A percentile compares a stretch with the other conserved stretches of the same genome.
Evolutionary conservation across 768 basidiomycete genomes (phyloP).

Genomic region (Amanita pallidorosea): DNA sequence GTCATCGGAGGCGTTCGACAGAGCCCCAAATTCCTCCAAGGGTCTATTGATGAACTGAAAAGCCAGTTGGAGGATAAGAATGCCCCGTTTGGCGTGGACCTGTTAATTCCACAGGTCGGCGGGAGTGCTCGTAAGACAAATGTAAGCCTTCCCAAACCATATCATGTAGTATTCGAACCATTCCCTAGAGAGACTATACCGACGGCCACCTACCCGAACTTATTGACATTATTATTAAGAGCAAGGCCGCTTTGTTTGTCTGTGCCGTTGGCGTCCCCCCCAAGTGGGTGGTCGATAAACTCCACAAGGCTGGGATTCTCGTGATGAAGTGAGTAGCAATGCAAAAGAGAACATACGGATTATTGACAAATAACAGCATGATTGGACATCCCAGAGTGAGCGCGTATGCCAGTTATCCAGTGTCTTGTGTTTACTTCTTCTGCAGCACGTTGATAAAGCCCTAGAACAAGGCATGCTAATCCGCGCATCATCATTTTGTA

Average conservation of each 20-base stretch:
- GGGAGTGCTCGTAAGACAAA: slow-evolving; percentile 81
- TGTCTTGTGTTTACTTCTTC: not conserved
- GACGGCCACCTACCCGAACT: slow-evolving; percentile 68
- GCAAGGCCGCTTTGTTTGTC: slow-evolving; percentile 68
- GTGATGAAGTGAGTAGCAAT: slow-evolving; percentile 68
- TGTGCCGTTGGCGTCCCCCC: slow-evolving; percentile 82
- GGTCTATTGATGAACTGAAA: slow-evolving; percentile 65
- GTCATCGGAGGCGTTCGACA: slow-evolving; percentile 80
- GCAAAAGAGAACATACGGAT: not conserved
- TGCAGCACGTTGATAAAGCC: slow-evolving; percentile 62
- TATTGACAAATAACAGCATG: slow-evolving; percentile 37
- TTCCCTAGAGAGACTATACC: slow-evolving; percentile 55
- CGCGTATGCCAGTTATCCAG: not conserved
- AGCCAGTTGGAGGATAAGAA: slow-evolving; percentile 61
- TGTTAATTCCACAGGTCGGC: slow-evolving; percentile 75
- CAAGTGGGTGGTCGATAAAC: slow-evolving; percentile 68
- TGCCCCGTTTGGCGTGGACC: slow-evolving; percentile 75
- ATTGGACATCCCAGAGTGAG: slow-evolving; percentile 75
- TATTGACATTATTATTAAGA: slow-evolving; percentile 67
- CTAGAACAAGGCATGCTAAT: slow-evolving; percentile 47
- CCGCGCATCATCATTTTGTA: not conserved
- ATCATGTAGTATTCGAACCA: not conserved
- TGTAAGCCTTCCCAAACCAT: slow-evolving; percentile 13
- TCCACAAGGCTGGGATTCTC: slow-evolving; percentile 68
- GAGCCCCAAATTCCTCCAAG: slow-evolving; percentile 59